Conservation (phyloP, 2,329 filamentous ascomycete species). For the Diplodia intermedia region DNA sequence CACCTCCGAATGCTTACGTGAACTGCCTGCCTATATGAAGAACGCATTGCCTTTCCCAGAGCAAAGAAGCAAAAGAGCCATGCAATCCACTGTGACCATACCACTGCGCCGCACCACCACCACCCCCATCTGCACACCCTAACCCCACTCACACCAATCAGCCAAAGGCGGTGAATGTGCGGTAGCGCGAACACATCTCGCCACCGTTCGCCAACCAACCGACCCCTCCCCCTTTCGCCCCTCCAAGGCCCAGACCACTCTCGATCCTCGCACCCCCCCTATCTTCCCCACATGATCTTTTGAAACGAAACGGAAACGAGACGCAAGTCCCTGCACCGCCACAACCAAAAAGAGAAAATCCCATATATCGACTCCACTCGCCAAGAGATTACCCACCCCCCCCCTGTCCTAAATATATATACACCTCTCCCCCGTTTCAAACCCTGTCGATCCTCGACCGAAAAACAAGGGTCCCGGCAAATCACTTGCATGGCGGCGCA, state of each 20-base stretch:
- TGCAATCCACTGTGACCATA: not conserved
- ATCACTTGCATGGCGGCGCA: not conserved
- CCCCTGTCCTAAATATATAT: not conserved
- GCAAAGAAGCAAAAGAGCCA: not conserved
- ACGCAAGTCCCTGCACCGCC: not conserved
- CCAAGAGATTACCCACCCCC: not conserved
- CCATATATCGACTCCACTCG: conserved; percentile 6
- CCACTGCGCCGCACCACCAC: not conserved
- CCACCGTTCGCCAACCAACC: not conserved
- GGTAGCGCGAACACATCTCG: too few species aligned
- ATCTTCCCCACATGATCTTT: not conserved
- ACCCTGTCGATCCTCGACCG: not conserved
- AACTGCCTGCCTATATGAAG: not conserved
- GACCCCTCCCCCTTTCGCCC: not conserved
- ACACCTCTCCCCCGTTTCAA: not conserved
- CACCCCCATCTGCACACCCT: not conserved
- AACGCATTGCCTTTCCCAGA: too few species aligned
- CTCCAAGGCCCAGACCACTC: not conserved
- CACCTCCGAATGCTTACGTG: not conserved
- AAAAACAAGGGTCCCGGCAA: not conserved
- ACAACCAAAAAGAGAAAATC: not conserved
- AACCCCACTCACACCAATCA: not conserved
- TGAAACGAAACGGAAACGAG: not conserved
- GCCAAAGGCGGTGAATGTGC: not conserved
- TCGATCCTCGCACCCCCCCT: not conserved